Conservation (phyloP, 75 land plant genomes). For the Chamaecyparis obtusa region DNA sequence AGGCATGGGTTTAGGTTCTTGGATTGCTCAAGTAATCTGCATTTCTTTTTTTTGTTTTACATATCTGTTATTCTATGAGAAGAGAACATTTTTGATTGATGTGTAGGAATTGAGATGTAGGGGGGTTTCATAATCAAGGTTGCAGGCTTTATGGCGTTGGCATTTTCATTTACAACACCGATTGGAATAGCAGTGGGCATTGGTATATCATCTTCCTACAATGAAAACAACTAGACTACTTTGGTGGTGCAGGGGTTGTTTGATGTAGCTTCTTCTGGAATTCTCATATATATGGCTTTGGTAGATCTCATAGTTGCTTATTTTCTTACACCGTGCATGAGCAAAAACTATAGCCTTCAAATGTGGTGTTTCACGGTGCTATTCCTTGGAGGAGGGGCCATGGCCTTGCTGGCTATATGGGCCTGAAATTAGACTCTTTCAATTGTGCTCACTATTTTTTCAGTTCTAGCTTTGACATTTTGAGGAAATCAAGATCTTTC, state of each 20-base stretch:
- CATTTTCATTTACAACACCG: too few species aligned
- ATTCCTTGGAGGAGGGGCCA: constrained; percentile 28
- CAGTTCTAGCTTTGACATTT: too few species aligned
- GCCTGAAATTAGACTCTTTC: constrained; percentile 13
- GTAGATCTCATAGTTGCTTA: constrained; percentile 47
- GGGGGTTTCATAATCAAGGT: constrained; percentile 12
- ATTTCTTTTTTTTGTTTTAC: neutral
- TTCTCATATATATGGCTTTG: constrained; percentile 45
- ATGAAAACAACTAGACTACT: too few species aligned
- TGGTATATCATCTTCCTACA: too few species aligned
- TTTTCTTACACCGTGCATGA: constrained; percentile 25
- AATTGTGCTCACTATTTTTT: too few species aligned
- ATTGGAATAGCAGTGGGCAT: too few species aligned
- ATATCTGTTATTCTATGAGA: neutral
- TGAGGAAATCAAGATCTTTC: too few species aligned
- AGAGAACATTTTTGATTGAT: neutral
- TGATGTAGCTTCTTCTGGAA: constrained; percentile 35
- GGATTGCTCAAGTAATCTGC: constrained; percentile 21
- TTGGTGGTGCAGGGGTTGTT: too few species aligned
- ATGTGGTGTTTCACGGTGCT: constrained; percentile 19
- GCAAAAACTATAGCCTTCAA: constrained; percentile 22
- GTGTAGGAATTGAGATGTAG: neutral
- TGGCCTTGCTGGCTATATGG: constrained; percentile 45
- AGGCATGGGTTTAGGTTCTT: constrained; percentile 39
- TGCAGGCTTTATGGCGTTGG: neutral